Evolutionary conservation across 768 basidiomycete genomes (phyloP).

Genomic region (Lentinula lateritia): DNA sequence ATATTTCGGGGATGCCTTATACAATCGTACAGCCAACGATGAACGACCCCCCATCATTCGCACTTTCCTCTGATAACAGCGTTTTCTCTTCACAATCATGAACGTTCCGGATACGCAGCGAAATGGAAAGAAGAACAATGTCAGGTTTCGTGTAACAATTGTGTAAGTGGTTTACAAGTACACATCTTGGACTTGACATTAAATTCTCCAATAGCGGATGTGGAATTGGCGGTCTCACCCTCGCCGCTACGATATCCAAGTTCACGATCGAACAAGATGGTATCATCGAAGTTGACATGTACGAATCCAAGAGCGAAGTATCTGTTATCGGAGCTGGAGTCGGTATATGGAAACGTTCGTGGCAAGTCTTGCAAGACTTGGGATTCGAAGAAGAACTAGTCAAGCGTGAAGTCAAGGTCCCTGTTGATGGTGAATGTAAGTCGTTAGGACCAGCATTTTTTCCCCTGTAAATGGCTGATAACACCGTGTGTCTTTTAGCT

Average conservation of each 20-base stretch:
- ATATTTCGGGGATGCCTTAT: not conserved
- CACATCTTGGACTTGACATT: not conserved
- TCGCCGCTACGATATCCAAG: constrained; percentile 30
- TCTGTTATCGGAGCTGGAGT: constrained; percentile 35
- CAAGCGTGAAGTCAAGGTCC: constrained; percentile 15
- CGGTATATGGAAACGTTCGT: constrained; percentile 34
- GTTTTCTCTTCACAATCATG: not conserved
- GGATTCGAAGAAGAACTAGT: constrained; percentile 24
- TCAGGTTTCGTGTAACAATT: not conserved
- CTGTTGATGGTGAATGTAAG: constrained; percentile 20
- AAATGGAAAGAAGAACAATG: not conserved
- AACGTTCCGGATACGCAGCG: not conserved
- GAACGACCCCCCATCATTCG: too few relatives aligned
- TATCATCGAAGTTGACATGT: constrained; percentile 27
- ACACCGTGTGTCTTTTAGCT: constrained; percentile 8
- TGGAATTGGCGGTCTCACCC: constrained; percentile 32
- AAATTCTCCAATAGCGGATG: constrained; percentile 15
- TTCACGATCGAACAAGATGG: constrained; percentile 10
- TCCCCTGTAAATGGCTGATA: not conserved
- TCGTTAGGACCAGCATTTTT: not conserved
- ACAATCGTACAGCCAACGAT: not conserved
- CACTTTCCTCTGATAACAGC: too few relatives aligned
- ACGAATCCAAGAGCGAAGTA: constrained; percentile 35
- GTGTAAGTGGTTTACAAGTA: not conserved
- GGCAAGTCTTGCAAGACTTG: constrained; percentile 32